Percentiles rank a stretch among this genome's conserved stretches.
Evolutionary conservation across 805 yeast genomes (phyloP).

Genomic region (Myxozyma monticola): DNA sequence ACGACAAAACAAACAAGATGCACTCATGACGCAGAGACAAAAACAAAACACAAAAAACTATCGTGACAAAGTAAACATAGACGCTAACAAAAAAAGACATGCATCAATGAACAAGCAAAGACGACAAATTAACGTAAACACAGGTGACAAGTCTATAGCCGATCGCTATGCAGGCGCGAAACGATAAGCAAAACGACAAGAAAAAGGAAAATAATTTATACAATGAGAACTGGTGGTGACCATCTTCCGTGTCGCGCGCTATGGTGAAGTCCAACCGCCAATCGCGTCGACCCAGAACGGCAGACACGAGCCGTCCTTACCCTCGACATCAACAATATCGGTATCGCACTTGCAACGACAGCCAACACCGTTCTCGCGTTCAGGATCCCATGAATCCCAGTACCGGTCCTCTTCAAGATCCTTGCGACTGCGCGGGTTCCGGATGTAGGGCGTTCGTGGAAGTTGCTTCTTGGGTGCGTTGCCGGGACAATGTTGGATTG

Average conservation of each 20-base stretch:
- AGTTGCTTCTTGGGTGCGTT: conserved; percentile 57
- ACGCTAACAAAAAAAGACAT: no score
- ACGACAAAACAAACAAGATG: no score
- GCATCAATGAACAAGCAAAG: no score
- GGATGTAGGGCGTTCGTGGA: conserved; percentile 39
- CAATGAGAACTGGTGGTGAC: no score
- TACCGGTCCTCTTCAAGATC: conserved; percentile 41
- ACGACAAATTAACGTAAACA: no score
- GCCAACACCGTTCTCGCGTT: conserved; percentile 59
- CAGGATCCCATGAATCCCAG: conserved; percentile 44
- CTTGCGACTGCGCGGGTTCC: conserved; percentile 40
- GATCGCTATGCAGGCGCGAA: background rate
- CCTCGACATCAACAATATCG: conserved; percentile 39
- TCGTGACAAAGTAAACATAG: no score
- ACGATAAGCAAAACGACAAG: background rate
- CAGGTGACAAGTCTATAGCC: background rate
- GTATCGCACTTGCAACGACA: conserved; percentile 83
- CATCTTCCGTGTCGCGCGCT: background rate
- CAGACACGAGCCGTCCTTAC: conserved; percentile 39
- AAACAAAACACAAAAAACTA: no score
- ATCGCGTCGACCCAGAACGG: conserved; percentile 38
- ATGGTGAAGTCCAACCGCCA: conserved; percentile 36
- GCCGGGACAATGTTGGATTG: conserved; percentile 79
- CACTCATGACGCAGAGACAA: no score
- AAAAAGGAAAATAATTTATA: background rate